These are phyloP conservation scores for Penicillium verhagenii DNA, from an alignment of 495 filamentous ascomycete genomes.

Conservation along the genomic window DNA sequence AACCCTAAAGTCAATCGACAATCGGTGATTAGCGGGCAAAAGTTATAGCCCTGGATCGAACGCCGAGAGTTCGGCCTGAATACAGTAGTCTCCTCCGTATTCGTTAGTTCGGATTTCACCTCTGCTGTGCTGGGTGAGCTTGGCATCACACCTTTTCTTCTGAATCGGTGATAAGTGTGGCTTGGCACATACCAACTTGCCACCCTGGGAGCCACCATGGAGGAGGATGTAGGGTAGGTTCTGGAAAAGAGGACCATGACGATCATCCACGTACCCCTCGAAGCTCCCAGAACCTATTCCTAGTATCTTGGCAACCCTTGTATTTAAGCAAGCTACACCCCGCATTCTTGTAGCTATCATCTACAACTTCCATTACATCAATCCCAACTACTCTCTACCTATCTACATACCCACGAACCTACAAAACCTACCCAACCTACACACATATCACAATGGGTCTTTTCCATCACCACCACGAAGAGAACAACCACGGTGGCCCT, in stretches of 20 bases:
- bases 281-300: not conserved
- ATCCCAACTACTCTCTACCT: not conserved
- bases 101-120: not conserved
- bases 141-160: not conserved
- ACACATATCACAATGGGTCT: slow-evolving; percentile 13
- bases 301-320: not conserved
- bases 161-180: not conserved
- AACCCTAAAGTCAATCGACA: not conserved
- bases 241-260: not conserved
- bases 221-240: not conserved
- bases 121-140: not conserved
- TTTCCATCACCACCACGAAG: slow-evolving; percentile 11
- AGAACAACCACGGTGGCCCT: not conserved
- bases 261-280: not conserved
- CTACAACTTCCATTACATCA: not conserved
- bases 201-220: not conserved
- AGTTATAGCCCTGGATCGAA: not conserved
- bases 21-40: not conserved
- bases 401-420: not conserved
- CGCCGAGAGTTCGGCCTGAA: not conserved
- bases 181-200: not conserved
- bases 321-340: not conserved
- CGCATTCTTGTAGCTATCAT: not conserved
- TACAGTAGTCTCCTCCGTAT: not conserved
- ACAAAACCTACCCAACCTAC: not conserved